Evolutionary conservation across 257 asterid species (phyloP), one percentile per base, ranked within the genome.

Genomic region (Buddleja alternifolia): DNA sequence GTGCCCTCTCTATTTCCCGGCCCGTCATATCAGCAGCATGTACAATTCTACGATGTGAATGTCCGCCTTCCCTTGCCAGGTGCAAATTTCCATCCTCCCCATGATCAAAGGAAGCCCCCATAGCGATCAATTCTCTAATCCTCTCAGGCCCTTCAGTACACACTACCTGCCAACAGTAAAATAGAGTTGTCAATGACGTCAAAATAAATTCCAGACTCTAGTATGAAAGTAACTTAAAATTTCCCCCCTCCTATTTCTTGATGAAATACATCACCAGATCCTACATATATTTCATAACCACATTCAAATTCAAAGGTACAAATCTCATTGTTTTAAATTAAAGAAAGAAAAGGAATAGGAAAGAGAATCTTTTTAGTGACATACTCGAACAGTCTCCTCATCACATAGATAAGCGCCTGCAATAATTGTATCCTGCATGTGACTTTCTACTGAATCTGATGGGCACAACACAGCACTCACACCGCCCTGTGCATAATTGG

Each of bases 21-120:
- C 99, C 99, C 3, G 99, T 94, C 99, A 94, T 91, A 68, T 94
- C 99, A 53, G 99, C 97, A 56, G 99, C 97, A 72, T 91, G 99
- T 59, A 94, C 99, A 57, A 94, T 94, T 78, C 99, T 88, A 36
- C 50, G 82, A 85, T 94, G 99, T 66, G 99, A 94, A 77, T 94
- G 99, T 42, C 99, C 99, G 14, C 99, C 99, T 81, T 94, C 99
- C 81, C 96, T 89, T 19, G 99, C 98, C 60, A 94, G 78, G 75
- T 94, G 97, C 81, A 94, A 80, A 72, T 94, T 91, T n/a, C 99
- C 99, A 73, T 94, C 99, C 74, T 91, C 93, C 66, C 97, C 97
- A 23, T 94, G 97, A 78, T 94, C 98, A 73, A 94, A 94, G 15
- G 99, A 91, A 79, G 99, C 97, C 52, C 99, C 99, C 97, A 94